These are phyloP conservation scores for Lodderomyces parapsilosis DNA, from an alignment of 1,139 yeast species.

Conservation along the genomic window DNA sequence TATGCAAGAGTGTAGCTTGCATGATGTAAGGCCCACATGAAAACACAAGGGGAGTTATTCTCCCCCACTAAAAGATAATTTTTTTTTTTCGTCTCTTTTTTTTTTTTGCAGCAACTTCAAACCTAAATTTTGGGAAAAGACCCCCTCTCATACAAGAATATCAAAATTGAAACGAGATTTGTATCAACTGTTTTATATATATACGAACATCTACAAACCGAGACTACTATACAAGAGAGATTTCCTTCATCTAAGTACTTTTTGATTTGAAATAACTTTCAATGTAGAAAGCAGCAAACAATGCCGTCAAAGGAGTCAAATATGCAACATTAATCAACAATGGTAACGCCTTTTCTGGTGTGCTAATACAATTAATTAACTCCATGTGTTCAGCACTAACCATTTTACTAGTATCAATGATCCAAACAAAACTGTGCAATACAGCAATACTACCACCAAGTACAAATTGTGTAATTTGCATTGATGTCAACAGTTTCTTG, in stretches of 20 bases:
- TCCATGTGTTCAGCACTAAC: slow-evolving; percentile 13
- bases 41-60: too few relatives aligned
- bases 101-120: too few relatives aligned
- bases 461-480: slow-evolving; percentile 71
- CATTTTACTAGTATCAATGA: slow-evolving; percentile 47
- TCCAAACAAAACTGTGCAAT: slow-evolving; percentile 60
- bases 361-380: slow-evolving; percentile 54
- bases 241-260: slow-evolving; percentile 1
- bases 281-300: slow-evolving; percentile 69
- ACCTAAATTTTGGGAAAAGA: too few relatives aligned
- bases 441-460: slow-evolving; percentile 70
- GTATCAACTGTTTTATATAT: background rate
- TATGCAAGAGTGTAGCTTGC: too few relatives aligned
- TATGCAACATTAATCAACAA: slow-evolving; percentile 62
- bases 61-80: too few relatives aligned
- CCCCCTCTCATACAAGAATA: too few relatives aligned
- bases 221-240: background rate
- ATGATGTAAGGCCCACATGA: too few relatives aligned
- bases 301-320: slow-evolving; percentile 67
- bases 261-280: slow-evolving; percentile 52
- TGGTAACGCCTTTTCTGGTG: slow-evolving; percentile 65
- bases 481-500: slow-evolving; percentile 61
- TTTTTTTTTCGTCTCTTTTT: too few relatives aligned
- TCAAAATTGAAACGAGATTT: background rate
- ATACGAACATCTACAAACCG: background rate